These are phyloP conservation scores for Lophiotrema nucula DNA, from an alignment of 495 filamentous ascomycete species.

Conservation along the genomic window DNA sequence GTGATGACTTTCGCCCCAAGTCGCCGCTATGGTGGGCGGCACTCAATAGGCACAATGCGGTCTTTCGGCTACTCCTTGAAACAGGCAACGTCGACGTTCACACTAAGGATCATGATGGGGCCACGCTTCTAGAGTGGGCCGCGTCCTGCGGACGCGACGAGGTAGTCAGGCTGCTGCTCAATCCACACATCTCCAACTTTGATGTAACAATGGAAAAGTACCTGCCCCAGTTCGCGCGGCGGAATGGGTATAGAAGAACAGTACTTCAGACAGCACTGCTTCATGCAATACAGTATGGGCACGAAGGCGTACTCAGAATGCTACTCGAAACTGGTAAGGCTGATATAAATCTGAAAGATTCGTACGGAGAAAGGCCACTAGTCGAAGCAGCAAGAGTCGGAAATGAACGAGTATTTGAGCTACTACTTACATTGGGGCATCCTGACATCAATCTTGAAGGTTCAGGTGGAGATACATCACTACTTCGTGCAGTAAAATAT, in stretches of 20 bases:
- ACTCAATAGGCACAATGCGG: not conserved
- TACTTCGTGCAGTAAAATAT: not conserved
- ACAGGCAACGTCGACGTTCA: not conserved
- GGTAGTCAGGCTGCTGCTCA: not conserved
- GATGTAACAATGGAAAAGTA: no score
- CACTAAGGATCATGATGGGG: not conserved
- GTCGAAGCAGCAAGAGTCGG: not conserved
- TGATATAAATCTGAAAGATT: not conserved
- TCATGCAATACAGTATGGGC: not conserved
- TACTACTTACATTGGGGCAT: not conserved
- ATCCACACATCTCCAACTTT: no score
- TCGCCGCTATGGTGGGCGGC: not conserved
- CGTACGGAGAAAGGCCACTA: not conserved
- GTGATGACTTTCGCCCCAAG: not conserved
- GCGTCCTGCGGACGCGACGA: not conserved
- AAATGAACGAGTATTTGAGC: not conserved
- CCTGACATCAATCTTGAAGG: not conserved
- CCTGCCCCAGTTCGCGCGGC: not conserved
- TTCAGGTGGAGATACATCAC: not conserved
- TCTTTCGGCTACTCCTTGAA: not conserved
- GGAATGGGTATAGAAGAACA: no score
- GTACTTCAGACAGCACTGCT: not conserved
- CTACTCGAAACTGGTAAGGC: conserved; percentile 1
- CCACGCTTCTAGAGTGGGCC: not conserved
- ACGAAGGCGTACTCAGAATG: not conserved